phyloP scores from a whole-genome alignment of 2,329 filamentous ascomycete genomes.

The Trichoderma arundinaceum region DNA sequence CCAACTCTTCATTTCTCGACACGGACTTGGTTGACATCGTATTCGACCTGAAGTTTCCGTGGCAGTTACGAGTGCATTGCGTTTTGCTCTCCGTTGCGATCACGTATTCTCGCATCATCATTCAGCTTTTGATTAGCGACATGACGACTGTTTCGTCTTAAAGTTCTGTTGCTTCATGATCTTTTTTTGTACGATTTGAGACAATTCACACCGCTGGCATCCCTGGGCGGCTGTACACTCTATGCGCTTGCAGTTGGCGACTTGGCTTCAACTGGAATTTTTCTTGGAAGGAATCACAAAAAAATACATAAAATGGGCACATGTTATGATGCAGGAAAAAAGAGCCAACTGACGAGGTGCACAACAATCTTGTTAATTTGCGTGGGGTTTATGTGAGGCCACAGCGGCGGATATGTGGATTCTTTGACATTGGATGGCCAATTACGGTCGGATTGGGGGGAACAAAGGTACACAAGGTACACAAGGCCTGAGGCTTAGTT shows the following conservation, averaged over 20 bases:
- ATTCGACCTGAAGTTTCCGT: not conserved
- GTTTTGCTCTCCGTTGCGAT: not conserved
- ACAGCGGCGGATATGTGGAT: not conserved
- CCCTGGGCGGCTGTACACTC: not conserved
- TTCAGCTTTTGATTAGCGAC: constrained; percentile 15
- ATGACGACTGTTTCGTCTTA: not conserved
- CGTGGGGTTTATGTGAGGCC: not conserved
- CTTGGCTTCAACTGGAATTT: not conserved
- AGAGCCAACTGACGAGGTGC: not conserved
- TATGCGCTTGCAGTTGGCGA: not conserved
- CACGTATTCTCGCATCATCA: constrained; percentile 8
- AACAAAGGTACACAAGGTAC: not conserved
- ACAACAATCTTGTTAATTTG: constrained; percentile 7
- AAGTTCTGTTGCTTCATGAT: constrained; percentile 4
- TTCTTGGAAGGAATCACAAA: not conserved
- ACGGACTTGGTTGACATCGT: not conserved
- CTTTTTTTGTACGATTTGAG: constrained; percentile 24
- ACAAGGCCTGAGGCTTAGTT: not conserved
- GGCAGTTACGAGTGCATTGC: constrained; percentile 16
- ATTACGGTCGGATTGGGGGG: not conserved
- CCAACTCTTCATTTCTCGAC: not conserved
- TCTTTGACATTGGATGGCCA: not conserved
- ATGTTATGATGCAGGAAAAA: constrained; percentile 8
- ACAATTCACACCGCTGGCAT: not conserved
- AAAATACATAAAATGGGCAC: constrained; percentile 9